Conservation (phyloP, 73 alveolate genomes). For the Stentor roeselii region DNA sequence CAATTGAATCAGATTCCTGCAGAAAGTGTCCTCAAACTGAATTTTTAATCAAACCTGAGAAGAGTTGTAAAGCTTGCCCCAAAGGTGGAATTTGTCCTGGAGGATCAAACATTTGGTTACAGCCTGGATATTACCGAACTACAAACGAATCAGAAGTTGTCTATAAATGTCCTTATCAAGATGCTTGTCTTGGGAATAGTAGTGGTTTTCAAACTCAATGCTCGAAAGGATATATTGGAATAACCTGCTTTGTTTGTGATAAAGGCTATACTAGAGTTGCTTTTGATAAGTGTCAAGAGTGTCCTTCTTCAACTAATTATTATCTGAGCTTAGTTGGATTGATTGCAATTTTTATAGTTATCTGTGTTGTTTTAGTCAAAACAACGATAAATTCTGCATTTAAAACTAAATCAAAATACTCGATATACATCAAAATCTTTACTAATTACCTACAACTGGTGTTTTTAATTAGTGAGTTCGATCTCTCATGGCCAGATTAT, state of each 20-base stretch:
- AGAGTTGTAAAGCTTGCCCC: constrained; percentile 11
- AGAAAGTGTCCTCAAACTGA: neutral
- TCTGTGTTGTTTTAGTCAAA: neutral
- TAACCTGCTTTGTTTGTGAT: constrained; percentile 46
- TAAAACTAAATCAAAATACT: neutral
- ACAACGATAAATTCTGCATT: neutral
- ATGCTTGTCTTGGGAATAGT: constrained; percentile 46
- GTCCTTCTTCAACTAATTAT: constrained; percentile 38
- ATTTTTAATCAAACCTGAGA: neutral
- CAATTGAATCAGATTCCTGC: neutral
- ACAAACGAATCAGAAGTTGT: constrained; percentile 15
- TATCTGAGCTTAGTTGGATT: neutral
- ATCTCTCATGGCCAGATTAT: constrained; percentile 3
- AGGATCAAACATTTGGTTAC: constrained; percentile 37
- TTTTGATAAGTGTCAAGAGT: constrained; percentile 5
- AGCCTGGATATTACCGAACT: constrained; percentile 46
- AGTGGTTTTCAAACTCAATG: constrained; percentile 35
- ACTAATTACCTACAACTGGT: constrained; percentile 6
- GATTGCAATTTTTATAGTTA: neutral
- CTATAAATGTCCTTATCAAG: constrained; percentile 20
- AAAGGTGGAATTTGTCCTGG: constrained; percentile 46
- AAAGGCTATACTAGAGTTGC: constrained; percentile 31
- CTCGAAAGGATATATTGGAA: constrained; percentile 46
- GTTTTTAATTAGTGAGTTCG: neutral
- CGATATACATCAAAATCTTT: neutral